phyloP scores from a whole-genome alignment of 352 stramenopile species.

The Saprolegnia diclina region DNA sequence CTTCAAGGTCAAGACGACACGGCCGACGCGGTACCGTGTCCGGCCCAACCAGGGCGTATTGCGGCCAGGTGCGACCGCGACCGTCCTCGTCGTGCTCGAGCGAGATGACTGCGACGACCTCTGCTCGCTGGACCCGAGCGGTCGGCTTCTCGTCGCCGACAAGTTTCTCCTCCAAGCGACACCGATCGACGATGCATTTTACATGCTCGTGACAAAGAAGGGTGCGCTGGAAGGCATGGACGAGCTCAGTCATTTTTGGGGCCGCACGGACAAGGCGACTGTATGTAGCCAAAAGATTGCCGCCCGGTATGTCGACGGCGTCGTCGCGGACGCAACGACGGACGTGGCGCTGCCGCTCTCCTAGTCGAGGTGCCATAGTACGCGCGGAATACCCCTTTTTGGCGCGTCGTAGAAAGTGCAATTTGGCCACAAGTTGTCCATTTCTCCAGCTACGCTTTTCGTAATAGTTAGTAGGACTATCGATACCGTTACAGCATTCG shows the following conservation, averaged over 20 bases:
- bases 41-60: constrained; percentile 2
- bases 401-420: too few relatives aligned
- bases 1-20: constrained; percentile 22
- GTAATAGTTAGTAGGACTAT: too few relatives aligned
- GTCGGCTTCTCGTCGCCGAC: background rate
- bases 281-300: background rate
- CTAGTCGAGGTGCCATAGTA: too few relatives aligned
- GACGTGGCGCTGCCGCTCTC: background rate
- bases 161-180: constrained; percentile 2
- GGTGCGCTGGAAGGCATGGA: background rate
- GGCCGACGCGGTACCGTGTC: constrained; percentile 5
- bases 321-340: background rate
- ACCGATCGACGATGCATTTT: background rate
- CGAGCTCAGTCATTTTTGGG: background rate
- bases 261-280: background rate
- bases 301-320: background rate
- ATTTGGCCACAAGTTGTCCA: too few relatives aligned
- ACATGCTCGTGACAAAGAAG: constrained; percentile 9
- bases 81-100: background rate
- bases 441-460: too few relatives aligned
- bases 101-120: background rate
- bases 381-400: too few relatives aligned
- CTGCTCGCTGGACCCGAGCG: background rate
- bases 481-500: too few relatives aligned
- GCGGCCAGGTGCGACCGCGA: background rate